Evolutionary conservation across 192 early-diverging fungal species (phyloP).

Genomic region (Coemansia guatemalensis): DNA sequence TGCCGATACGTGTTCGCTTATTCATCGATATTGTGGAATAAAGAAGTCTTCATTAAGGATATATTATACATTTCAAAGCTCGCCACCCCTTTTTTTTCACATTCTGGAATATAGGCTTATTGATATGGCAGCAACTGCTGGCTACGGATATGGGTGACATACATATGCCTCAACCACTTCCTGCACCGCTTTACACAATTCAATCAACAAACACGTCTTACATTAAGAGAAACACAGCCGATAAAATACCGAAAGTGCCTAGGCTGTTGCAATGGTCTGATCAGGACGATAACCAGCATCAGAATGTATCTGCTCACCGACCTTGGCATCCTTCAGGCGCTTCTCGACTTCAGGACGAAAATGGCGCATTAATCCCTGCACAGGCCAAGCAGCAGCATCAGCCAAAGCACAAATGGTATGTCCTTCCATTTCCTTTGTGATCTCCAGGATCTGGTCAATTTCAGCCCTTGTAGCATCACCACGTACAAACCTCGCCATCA

Average conservation of each 20-base stretch:
- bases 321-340: constrained; percentile 31
- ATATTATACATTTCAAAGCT: not conserved
- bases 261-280: constrained; percentile 46
- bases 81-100: not conserved
- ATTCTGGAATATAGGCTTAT: not conserved
- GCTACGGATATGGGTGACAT: not conserved
- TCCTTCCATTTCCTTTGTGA: constrained; percentile 97
- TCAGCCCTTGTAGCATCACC: constrained; percentile 81
- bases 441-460: constrained; percentile 95
- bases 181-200: not conserved
- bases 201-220: not conserved
- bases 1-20: not conserved
- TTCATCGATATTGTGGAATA: not conserved
- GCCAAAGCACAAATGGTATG: constrained; percentile 99
- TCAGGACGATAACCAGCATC: constrained; percentile 40
- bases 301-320: constrained; percentile 29
- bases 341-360: constrained; percentile 58
- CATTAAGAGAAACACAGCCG: not conserved
- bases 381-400: constrained; percentile 98
- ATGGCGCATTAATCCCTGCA: constrained; percentile 92
- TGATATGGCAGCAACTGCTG: not conserved
- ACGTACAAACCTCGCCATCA: constrained; percentile 93
- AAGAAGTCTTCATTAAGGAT: not conserved
- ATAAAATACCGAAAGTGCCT: not conserved
- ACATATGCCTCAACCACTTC: not conserved